A percentile compares a stretch with the other conserved stretches of the same genome.
Evolutionary conservation across 495 filamentous ascomycete species (phyloP).

Genomic region (Chaetomidium leptoderma): DNA sequence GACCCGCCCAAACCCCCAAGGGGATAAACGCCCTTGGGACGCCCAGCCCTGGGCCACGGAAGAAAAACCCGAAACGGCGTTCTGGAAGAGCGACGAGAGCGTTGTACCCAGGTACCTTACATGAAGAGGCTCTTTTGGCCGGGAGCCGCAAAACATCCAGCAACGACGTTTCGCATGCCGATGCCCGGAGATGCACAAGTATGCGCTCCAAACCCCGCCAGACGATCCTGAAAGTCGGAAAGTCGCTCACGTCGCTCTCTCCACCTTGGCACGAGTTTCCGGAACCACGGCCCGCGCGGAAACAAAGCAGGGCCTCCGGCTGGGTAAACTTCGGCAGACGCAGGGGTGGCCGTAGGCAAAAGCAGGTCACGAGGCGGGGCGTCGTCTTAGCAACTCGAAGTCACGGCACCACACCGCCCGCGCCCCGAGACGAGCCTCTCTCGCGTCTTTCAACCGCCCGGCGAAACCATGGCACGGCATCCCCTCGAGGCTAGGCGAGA

Average conservation of each 20-base stretch:
- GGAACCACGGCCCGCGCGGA: constrained; percentile 17
- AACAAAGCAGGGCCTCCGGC: constrained; percentile 6
- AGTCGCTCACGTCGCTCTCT: neutral
- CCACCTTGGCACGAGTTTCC: constrained; percentile 10
- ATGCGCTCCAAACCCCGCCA: neutral
- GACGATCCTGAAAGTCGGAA: neutral
- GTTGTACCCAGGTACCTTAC: constrained; percentile 12
- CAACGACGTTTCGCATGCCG: neutral
- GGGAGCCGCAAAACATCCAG: constrained; percentile 5
- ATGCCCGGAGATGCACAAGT: neutral
- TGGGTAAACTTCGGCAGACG: constrained; percentile 22
- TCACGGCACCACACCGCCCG: constrained; percentile 18
- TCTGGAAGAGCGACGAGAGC: constrained; percentile 6
- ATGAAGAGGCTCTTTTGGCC: constrained; percentile 1
- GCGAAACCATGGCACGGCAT: neutral
- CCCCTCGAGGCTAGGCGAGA: neutral
- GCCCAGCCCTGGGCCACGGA: constrained; percentile 9
- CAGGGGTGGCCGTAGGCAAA: neutral
- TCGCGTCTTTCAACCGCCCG: constrained; percentile 20
- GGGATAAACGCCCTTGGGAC: too few relatives aligned
- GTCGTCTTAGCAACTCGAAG: neutral
- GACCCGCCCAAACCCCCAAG: constrained; percentile 3
- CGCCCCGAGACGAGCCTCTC: constrained; percentile 21
- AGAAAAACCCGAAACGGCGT: constrained; percentile 8
- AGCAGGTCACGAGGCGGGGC: constrained; percentile 6